Conservation (phyloP, 2,329 filamentous ascomycete genomes). For the Emmonsiellopsis sp. region DNA sequence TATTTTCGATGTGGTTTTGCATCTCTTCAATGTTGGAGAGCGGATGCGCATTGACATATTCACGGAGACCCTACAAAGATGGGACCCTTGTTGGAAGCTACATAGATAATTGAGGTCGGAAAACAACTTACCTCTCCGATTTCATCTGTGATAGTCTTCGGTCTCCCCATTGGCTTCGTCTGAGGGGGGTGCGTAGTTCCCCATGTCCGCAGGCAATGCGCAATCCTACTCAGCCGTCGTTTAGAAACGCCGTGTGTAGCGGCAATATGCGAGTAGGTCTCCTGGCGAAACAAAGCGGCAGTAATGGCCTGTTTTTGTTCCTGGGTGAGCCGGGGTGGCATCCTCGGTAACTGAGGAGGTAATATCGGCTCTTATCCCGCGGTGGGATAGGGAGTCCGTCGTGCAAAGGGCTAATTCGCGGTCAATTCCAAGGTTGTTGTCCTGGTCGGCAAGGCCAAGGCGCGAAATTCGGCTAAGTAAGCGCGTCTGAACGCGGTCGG, state of each 20-base stretch:
- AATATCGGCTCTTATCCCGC: background rate
- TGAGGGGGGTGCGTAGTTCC: constrained; percentile 5
- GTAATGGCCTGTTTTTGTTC: constrained; percentile 4
- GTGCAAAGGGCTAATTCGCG: no score
- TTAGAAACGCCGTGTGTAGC: constrained; percentile 35
- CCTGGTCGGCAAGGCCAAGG: no score
- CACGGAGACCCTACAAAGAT: background rate
- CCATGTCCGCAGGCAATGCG: constrained; percentile 6
- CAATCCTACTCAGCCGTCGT: constrained; percentile 19
- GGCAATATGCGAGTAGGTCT: constrained; percentile 6
- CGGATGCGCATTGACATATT: constrained; percentile 5
- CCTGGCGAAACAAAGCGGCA: constrained; percentile 7
- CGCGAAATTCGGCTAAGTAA: background rate
- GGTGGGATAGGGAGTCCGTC: background rate
- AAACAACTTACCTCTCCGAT: constrained; percentile 2
- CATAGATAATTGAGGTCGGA: background rate
- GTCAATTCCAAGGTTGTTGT: no score
- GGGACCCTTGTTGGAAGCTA: background rate
- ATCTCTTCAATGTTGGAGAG: constrained; percentile 6
- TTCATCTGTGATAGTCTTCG: constrained; percentile 1
- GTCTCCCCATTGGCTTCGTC: constrained; percentile 5
- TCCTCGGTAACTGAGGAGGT: background rate
- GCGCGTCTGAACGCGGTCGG: background rate
- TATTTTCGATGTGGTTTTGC: constrained; percentile 1
- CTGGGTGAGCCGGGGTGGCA: constrained; percentile 2